Percentiles rank a stretch among this genome's conserved stretches.
Evolutionary conservation across 306 rosid species (phyloP).

Genomic region (Cucumis hystrix): DNA sequence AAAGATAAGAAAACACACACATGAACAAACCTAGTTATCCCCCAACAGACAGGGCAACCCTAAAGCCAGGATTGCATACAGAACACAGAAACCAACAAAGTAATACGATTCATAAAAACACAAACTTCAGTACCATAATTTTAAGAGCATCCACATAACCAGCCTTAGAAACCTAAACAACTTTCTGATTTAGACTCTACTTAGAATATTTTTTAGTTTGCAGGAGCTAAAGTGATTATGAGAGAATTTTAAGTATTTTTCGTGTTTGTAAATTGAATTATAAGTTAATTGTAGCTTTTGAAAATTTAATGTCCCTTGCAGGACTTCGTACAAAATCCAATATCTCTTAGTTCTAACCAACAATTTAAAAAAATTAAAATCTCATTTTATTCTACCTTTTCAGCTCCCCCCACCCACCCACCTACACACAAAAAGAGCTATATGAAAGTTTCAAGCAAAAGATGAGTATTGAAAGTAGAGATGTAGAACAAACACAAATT

Average conservation of each 20-base stretch:
- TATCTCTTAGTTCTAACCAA: too few species aligned
- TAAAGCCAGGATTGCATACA: background rate
- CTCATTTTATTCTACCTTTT: background rate
- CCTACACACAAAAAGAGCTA: background rate
- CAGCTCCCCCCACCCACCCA: background rate
- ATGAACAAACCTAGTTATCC: background rate
- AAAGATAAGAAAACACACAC: conserved; percentile 6
- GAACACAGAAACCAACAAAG: background rate
- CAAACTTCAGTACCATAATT: background rate
- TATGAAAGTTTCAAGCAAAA: background rate
- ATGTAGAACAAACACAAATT: too few species aligned
- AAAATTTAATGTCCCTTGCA: too few species aligned
- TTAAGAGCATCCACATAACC: background rate
- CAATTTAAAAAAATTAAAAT: too few species aligned
- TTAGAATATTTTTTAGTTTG: too few species aligned
- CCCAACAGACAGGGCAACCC: background rate
- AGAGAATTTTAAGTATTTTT: background rate
- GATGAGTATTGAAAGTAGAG: background rate
- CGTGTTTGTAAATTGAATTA: background rate
- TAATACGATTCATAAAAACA: background rate
- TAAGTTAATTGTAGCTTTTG: too few species aligned
- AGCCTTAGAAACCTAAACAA: background rate
- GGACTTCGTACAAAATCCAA: too few species aligned
- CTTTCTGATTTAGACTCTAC: background rate
- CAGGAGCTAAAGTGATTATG: background rate